Base-by-base conservation (phyloP, 345 rosid genomes). In the Sisymbrium irio region DNA sequence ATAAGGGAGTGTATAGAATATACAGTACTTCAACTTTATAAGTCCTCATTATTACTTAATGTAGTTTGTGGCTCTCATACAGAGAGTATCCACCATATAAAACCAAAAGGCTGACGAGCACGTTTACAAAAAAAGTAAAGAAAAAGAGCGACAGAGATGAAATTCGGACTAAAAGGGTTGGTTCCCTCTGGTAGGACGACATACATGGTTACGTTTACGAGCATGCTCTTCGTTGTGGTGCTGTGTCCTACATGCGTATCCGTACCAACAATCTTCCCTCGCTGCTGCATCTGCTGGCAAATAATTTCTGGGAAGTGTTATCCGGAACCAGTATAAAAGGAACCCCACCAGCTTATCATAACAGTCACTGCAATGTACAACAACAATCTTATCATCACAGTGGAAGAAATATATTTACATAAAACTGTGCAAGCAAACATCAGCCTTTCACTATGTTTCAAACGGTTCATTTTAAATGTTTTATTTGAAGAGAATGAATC, bases 211-310 rank as follows among this genome's bases (percentile, higher is more conserved):
- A 69, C 88, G 84, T 81, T 77, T 91, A 33, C 84, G 90, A 44
- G 95, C 96, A 77, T 94, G 98, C 5, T 89, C 91, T 79, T 87
- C 91, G 7, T 77, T 94, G 72, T 88, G 97, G 81, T 84, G 93
- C 65, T 94, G 98, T 4, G 98, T 94, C 67, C 97, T 82, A 62
- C 96, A 94, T 15, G 83, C 79, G 58, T 84, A 80, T 32, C 97
- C 98, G 67, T 94, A 94, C 97, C 98, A 94, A 80, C 98, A 91
- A 69, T 94, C 87, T 49, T 83, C 85, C 67, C 98, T 86, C 25
- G 62, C 72, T 6, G 73, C 73, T 32, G 79, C 96, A 50, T 91
- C 97, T 0, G 62, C 56, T 1, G 98, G 94, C 32, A 91, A 80
- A 44, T 22, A 70, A 72, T 61, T 2, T 73, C 74, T 79, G 17